These are phyloP conservation scores for Nakazawaea wickerhamii DNA, from an alignment of 805 yeast species.

Conservation along the genomic window DNA sequence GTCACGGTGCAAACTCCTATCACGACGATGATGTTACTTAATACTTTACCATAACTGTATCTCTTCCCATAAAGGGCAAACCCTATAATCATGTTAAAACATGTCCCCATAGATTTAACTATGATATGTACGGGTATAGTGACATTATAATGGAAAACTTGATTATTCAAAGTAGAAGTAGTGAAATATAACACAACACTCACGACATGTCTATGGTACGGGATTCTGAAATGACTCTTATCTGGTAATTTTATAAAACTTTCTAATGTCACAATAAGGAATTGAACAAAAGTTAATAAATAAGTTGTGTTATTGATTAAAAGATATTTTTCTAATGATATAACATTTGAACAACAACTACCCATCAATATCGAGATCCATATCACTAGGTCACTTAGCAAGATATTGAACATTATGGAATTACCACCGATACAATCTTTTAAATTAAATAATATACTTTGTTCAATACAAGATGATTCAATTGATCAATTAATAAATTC, in stretches of 20 bases:
- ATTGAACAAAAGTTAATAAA: constrained; percentile 55
- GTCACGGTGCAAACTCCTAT: constrained; percentile 47
- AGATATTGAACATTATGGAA: neutral
- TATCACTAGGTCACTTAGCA: constrained; percentile 3
- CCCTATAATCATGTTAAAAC: constrained; percentile 56
- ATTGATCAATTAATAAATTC: constrained; percentile 20
- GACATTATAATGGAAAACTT: constrained; percentile 50
- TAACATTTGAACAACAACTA: constrained; percentile 71
- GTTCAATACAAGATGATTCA: constrained; percentile 20
- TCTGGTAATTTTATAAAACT: constrained; percentile 35
- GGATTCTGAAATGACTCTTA: constrained; percentile 26
- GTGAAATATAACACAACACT: constrained; percentile 46
- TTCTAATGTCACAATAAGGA: constrained; percentile 43
- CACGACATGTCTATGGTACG: constrained; percentile 37
- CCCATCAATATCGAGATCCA: constrained; percentile 40
- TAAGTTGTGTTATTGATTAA: constrained; percentile 34
- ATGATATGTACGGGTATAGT: constrained; percentile 66
- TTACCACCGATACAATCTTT: constrained; percentile 26
- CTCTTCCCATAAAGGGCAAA: constrained; percentile 36
- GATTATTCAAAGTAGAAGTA: constrained; percentile 50
- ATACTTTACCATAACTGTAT: constrained; percentile 41
- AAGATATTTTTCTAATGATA: constrained; percentile 53
- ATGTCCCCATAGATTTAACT: constrained; percentile 59
- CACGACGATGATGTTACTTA: constrained; percentile 47
- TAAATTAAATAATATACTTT: constrained; percentile 20